phyloP scores from a whole-genome alignment of 495 filamentous ascomycete genomes.

The Penicillium manginii region DNA sequence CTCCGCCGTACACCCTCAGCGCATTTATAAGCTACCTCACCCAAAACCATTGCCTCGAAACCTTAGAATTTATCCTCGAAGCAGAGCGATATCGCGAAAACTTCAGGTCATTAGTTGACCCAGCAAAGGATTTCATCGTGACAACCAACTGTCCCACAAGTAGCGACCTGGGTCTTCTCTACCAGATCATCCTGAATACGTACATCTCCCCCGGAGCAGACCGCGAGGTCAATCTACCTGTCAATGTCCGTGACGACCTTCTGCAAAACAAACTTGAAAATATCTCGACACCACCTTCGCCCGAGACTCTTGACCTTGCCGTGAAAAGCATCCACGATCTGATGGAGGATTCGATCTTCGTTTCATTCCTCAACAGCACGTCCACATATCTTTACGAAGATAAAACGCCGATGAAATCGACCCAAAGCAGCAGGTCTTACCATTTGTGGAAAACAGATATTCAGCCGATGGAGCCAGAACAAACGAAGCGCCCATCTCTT shows the following conservation, averaged over 20 bases:
- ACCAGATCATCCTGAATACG: constrained; percentile 56
- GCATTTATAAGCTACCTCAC: constrained; percentile 90
- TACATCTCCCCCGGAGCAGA: constrained; percentile 77
- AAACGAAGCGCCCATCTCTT: constrained; percentile 3
- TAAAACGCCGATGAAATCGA: background rate
- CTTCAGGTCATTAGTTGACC: background rate
- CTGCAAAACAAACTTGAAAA: constrained; percentile 62
- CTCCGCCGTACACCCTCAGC: constrained; percentile 80
- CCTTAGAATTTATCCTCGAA: constrained; percentile 88
- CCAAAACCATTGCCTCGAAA: constrained; percentile 89
- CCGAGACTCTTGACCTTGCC: constrained; percentile 73
- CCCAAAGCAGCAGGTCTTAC: background rate
- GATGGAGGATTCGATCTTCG: constrained; percentile 79
- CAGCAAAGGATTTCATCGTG: background rate
- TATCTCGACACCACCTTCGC: constrained; percentile 66
- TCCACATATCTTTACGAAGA: constrained; percentile 5
- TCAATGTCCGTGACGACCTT: constrained; percentile 73
- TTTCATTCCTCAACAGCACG: constrained; percentile 75
- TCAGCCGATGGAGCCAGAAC: background rate
- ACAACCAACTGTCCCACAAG: background rate
- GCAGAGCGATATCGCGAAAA: constrained; percentile 47
- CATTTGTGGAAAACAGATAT: too few species aligned
- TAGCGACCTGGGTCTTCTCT: constrained; percentile 4
- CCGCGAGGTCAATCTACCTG: constrained; percentile 81
- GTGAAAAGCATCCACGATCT: constrained; percentile 80